Conservation (phyloP, 208 protist species). For the Strigomonas culicis region DNA sequence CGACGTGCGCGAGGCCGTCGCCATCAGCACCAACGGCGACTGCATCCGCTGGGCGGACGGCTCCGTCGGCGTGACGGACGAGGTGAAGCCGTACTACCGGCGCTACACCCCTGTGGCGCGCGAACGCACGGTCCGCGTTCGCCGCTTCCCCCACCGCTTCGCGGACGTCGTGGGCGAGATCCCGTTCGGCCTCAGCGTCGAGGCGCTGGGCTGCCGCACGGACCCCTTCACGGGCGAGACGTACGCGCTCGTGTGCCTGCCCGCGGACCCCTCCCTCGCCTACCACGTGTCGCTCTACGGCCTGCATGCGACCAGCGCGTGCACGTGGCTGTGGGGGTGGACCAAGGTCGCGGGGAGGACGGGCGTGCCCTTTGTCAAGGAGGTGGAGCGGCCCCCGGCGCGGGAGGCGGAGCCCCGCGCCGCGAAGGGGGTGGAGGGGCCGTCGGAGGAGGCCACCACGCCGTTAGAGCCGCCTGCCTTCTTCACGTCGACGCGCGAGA, state of each 20-base stretch:
- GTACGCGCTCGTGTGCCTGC: conserved; percentile 65
- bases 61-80: conserved; percentile 34
- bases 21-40: conserved; percentile 37
- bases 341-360: conserved; percentile 53
- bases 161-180: conserved; percentile 69
- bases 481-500: conserved; percentile 45
- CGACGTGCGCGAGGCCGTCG: conserved; percentile 61
- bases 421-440: background rate
- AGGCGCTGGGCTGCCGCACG: conserved; percentile 44
- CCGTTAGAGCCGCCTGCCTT: conserved; percentile 30
- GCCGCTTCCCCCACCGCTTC: conserved; percentile 57
- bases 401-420: background rate
- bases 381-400: conserved; percentile 11
- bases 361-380: conserved; percentile 41
- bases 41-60: conserved; percentile 58
- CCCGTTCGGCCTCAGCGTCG: conserved; percentile 40
- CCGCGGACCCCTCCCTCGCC: conserved; percentile 16
- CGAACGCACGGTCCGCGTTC: conserved; percentile 53
- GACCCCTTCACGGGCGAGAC: conserved; percentile 59
- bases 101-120: conserved; percentile 37
- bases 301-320: conserved; percentile 26
- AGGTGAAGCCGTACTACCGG: conserved; percentile 47
- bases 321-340: conserved; percentile 73
- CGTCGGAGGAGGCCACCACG: background rate
- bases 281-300: conserved; percentile 29